Evolutionary conservation across 768 basidiomycete genomes (phyloP).

Genomic region (Rhodotorula paludigena): DNA sequence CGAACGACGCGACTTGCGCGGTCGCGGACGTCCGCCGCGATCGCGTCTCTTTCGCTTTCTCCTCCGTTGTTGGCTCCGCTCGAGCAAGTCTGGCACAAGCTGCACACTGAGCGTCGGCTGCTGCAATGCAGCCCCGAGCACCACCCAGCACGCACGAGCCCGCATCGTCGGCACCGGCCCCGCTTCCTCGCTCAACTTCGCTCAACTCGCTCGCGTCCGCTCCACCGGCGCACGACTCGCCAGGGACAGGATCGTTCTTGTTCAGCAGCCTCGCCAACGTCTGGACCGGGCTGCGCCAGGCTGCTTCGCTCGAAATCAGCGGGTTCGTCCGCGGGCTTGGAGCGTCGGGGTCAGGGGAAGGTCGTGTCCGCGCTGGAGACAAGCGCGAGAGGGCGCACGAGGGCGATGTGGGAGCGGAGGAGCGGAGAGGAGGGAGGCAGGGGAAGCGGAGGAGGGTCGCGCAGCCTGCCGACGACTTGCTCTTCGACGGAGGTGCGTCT

Average conservation of each 20-base stretch:
- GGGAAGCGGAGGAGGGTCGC: constrained; percentile 6
- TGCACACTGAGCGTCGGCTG: too few relatives aligned
- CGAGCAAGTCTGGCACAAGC: too few relatives aligned
- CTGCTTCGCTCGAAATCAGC: neutral
- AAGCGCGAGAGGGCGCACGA: neutral
- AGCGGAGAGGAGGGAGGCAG: neutral
- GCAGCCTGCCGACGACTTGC: neutral
- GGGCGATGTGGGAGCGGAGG: neutral
- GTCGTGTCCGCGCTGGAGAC: neutral
- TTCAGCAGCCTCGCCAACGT: constrained; percentile 8
- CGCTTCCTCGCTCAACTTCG: neutral
- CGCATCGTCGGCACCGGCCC: neutral
- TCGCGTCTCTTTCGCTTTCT: too few relatives aligned
- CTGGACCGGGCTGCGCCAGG: constrained; percentile 7
- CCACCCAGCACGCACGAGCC: too few relatives aligned
- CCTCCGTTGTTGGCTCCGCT: too few relatives aligned
- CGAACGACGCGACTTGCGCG: too few relatives aligned
- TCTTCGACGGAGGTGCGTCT: constrained; percentile 12
- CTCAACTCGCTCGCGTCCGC: neutral
- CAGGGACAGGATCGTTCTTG: neutral
- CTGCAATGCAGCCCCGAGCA: too few relatives aligned
- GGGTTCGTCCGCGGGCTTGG: constrained; percentile 12
- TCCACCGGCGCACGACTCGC: neutral
- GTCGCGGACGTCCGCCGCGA: too few relatives aligned
- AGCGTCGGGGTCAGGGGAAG: neutral